Conservation (phyloP, 768 basidiomycete genomes). For the Trametes cingulata region DNA sequence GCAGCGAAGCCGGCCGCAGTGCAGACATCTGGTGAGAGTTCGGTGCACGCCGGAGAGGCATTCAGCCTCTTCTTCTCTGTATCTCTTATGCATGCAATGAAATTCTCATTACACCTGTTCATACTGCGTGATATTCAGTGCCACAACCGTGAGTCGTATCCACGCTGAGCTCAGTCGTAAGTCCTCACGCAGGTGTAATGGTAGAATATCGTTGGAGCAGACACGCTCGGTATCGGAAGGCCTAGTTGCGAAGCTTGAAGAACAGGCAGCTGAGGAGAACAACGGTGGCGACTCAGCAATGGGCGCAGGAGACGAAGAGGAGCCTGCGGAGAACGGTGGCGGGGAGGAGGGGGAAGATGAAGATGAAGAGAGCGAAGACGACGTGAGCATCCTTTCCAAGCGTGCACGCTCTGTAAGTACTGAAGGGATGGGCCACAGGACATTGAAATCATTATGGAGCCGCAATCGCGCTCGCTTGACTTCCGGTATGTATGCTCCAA, state of each 20-base stretch:
- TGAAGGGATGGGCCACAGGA: constrained; percentile 46
- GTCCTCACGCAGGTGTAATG: constrained; percentile 25
- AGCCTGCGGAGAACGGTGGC: constrained; percentile 36
- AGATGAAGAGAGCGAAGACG: constrained; percentile 42
- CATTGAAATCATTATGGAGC: constrained; percentile 91
- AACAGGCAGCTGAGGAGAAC: constrained; percentile 39
- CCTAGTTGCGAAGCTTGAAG: constrained; percentile 51
- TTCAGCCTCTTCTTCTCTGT: constrained; percentile 32
- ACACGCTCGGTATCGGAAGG: constrained; percentile 42
- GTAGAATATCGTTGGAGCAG: constrained; percentile 44
- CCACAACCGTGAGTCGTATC: constrained; percentile 60
- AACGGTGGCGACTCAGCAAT: constrained; percentile 29
- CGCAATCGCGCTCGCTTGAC: constrained; percentile 68
- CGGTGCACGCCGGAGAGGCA: constrained; percentile 26
- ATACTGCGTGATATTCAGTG: constrained; percentile 48
- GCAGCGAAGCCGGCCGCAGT: constrained; percentile 24
- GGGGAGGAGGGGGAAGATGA: constrained; percentile 42
- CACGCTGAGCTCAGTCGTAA: constrained; percentile 23
- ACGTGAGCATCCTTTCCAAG: constrained; percentile 28
- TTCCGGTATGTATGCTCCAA: constrained; percentile 52
- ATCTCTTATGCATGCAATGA: constrained; percentile 39
- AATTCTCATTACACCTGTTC: constrained; percentile 32
- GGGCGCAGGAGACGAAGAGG: constrained; percentile 32
- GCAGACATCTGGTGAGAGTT: constrained; percentile 49
- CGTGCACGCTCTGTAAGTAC: not conserved